These are phyloP conservation scores for Anisodus acutangulus DNA, from an alignment of 257 asterid species.

Conservation along the genomic window DNA sequence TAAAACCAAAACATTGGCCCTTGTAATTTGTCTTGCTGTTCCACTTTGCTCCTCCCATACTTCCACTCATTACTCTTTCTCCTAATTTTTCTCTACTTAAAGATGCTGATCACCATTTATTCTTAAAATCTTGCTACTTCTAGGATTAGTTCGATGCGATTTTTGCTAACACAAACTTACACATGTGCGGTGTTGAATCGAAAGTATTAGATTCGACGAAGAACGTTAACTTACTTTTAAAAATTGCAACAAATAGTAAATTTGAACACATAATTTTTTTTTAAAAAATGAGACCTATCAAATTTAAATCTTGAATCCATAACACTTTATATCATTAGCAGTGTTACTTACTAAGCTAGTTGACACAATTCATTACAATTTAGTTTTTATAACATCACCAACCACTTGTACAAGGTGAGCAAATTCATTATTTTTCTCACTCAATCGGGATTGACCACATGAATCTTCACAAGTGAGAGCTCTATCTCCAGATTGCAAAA, in stretches of 20 bases:
- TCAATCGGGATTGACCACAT: constrained; percentile 5
- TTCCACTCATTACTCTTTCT: too few species aligned
- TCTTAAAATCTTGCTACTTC: too few species aligned
- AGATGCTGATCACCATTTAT: too few species aligned
- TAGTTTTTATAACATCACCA: constrained; percentile 7
- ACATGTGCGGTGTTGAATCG: too few species aligned
- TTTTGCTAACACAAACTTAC: too few species aligned
- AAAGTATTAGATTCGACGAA: too few species aligned
- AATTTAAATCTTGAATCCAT: background rate
- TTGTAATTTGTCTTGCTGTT: too few species aligned
- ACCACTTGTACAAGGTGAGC: constrained; percentile 4
- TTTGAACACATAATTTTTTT: background rate
- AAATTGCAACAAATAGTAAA: background rate
- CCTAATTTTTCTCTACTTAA: too few species aligned
- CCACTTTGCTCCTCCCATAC: too few species aligned
- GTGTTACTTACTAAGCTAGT: too few species aligned
- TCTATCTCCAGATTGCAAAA: constrained; percentile 26
- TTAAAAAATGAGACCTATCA: background rate
- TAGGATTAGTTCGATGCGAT: too few species aligned
- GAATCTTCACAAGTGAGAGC: constrained; percentile 29
- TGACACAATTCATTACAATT: background rate
- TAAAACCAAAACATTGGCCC: too few species aligned
- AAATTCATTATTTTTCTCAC: background rate
- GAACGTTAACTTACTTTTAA: background rate
- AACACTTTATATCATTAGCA: background rate